Evolutionary conservation across 345 rosid genomes (phyloP).

Genomic region (Citrus australasica): DNA sequence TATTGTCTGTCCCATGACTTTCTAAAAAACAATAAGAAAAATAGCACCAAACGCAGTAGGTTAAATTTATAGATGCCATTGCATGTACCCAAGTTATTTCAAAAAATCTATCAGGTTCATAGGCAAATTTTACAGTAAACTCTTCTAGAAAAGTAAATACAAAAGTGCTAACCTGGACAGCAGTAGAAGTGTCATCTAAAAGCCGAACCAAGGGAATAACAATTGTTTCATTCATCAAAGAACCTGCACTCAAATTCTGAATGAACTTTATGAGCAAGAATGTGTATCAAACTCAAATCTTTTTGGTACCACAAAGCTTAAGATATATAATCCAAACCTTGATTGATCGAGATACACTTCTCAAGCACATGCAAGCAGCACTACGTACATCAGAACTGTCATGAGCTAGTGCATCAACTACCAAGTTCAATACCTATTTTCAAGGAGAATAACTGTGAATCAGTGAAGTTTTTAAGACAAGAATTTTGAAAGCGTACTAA

Average conservation of each 20-base stretch:
- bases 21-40: not conserved
- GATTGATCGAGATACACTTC: slow-evolving; percentile 72
- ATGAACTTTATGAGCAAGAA: slow-evolving; percentile 37
- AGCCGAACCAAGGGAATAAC: slow-evolving; percentile 68
- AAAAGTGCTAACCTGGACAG: slow-evolving; percentile 61
- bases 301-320: slow-evolving; percentile 12
- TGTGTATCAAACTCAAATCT: slow-evolving; percentile 6
- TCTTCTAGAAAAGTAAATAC: not conserved
- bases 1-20: not conserved
- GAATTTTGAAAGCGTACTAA: not conserved
- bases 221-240: slow-evolving; percentile 49
- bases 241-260: slow-evolving; percentile 94
- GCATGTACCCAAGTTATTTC: not conserved
- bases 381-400: slow-evolving; percentile 56
- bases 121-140: not conserved
- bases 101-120: no score
- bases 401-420: slow-evolving; percentile 53
- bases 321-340: slow-evolving; percentile 54
- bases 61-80: not conserved
- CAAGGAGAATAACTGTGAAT: slow-evolving; percentile 13
- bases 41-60: not conserved
- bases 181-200: slow-evolving; percentile 55
- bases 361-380: slow-evolving; percentile 81
- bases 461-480: not conserved
- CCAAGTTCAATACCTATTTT: slow-evolving; percentile 49